A percentile compares a stretch with the other conserved stretches of the same genome.
Conservation (phyloP, 176 grass and related monocot species). For the Musa beccarii region DNA sequence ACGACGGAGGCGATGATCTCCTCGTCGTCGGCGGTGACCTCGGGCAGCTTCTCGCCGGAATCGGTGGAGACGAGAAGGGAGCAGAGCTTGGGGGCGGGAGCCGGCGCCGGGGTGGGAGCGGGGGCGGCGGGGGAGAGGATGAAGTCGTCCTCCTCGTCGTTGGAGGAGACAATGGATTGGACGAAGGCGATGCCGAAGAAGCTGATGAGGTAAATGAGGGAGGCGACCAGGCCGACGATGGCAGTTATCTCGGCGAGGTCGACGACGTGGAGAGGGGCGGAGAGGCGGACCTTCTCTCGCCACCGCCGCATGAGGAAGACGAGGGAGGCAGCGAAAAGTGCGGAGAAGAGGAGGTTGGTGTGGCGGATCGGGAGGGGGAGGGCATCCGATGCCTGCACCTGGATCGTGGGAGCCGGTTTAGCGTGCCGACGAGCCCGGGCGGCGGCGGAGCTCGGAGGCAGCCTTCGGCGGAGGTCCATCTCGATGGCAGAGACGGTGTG, state of each 20-base stretch:
- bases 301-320: slow-evolving; percentile 11
- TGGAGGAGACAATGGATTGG: neutral
- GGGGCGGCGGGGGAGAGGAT: neutral
- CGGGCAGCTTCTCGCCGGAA: neutral
- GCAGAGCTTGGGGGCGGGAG: neutral
- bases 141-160: slow-evolving; percentile 7
- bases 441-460: neutral
- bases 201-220: slow-evolving; percentile 13
- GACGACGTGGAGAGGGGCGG: slow-evolving; percentile 1
- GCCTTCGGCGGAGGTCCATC: neutral
- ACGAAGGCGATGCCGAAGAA: slow-evolving; percentile 18
- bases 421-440: too few relatives aligned
- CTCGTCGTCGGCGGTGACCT: neutral
- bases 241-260: slow-evolving; percentile 3
- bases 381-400: slow-evolving; percentile 12
- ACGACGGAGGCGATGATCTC: slow-evolving; percentile 7
- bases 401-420: neutral
- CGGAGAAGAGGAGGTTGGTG: slow-evolving; percentile 16
- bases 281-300: slow-evolving; percentile 11
- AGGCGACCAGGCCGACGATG: slow-evolving; percentile 13
- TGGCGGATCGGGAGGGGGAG: slow-evolving; percentile 13
- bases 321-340: slow-evolving; percentile 7
- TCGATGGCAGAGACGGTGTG: neutral
- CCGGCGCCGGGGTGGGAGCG: neutral
- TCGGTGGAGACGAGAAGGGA: neutral